Evolutionary conservation across 768 basidiomycete genomes (phyloP).

Genomic region (Lentinula lateritia): DNA sequence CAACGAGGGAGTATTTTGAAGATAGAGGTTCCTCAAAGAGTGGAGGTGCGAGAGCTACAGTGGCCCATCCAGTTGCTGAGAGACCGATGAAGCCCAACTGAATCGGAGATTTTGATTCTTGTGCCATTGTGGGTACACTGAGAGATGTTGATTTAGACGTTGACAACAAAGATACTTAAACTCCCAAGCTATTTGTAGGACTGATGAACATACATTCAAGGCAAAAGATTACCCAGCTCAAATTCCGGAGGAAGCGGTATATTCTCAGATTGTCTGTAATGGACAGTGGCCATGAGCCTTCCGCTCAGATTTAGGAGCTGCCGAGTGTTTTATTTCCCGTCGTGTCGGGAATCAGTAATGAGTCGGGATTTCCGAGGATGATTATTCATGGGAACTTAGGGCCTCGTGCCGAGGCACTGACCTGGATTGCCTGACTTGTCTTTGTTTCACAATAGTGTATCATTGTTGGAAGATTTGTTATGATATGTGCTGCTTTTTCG

Average conservation of each 20-base stretch:
- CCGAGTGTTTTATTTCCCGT: too few relatives aligned
- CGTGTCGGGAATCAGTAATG: too few relatives aligned
- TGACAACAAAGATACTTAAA: background rate
- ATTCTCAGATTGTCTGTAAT: background rate
- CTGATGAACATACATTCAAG: background rate
- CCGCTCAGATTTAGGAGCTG: too few relatives aligned
- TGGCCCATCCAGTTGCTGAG: conserved; percentile 27
- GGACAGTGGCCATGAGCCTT: too few relatives aligned
- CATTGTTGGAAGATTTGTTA: too few relatives aligned
- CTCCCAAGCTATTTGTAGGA: background rate
- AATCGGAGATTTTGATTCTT: conserved; percentile 4
- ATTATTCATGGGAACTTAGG: too few relatives aligned
- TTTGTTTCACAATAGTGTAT: too few relatives aligned
- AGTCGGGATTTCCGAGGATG: too few relatives aligned
- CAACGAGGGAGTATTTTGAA: conserved; percentile 22
- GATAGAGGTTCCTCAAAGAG: conserved; percentile 12
- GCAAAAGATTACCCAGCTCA: background rate
- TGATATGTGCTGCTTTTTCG: too few relatives aligned
- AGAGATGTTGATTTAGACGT: background rate
- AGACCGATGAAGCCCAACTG: conserved; percentile 28
- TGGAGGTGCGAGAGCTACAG: conserved; percentile 19
- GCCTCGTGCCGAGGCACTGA: too few relatives aligned
- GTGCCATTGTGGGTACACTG: background rate
- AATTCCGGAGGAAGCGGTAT: background rate
- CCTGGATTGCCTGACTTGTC: too few relatives aligned